Evolutionary conservation across 2,329 filamentous ascomycete species (phyloP).

Genomic region (Golovinomyces cichoracearum): DNA sequence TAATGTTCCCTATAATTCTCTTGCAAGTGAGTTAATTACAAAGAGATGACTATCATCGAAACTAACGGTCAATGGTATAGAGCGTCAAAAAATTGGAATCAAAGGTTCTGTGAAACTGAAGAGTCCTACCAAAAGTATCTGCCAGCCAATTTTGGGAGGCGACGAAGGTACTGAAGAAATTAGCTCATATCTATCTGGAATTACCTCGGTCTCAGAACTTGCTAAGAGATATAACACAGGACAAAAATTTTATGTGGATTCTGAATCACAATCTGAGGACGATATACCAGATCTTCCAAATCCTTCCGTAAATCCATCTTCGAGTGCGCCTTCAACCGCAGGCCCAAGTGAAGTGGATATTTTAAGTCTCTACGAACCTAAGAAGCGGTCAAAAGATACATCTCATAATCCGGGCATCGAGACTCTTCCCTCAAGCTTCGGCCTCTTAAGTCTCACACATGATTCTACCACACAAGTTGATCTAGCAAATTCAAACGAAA

Average conservation of each 20-base stretch:
- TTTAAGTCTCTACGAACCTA: slow-evolving; percentile 7
- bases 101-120: neutral
- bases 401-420: slow-evolving; percentile 11
- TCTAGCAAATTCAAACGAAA: neutral
- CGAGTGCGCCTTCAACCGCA: neutral
- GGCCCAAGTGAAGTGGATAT: slow-evolving; percentile 7
- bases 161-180: neutral
- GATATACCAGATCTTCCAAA: neutral
- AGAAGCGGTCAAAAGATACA: slow-evolving; percentile 4
- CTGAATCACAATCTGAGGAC: neutral
- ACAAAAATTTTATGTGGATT: neutral
- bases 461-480: neutral
- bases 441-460: slow-evolving; percentile 1
- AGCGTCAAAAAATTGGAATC: neutral
- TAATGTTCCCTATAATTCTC: too few species aligned
- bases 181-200: neutral
- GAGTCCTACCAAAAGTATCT: neutral
- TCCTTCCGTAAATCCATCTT: neutral
- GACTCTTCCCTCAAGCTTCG: slow-evolving; percentile 8
- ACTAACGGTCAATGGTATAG: neutral
- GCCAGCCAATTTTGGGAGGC: neutral
- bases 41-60: neutral
- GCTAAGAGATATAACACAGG: neutral
- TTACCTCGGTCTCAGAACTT: neutral
- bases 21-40: neutral